Evolutionary conservation across 2,329 filamentous ascomycete genomes (phyloP), one percentile per base, ranked within the genome.

Genomic region (Pestalotiopsis sp.): DNA sequence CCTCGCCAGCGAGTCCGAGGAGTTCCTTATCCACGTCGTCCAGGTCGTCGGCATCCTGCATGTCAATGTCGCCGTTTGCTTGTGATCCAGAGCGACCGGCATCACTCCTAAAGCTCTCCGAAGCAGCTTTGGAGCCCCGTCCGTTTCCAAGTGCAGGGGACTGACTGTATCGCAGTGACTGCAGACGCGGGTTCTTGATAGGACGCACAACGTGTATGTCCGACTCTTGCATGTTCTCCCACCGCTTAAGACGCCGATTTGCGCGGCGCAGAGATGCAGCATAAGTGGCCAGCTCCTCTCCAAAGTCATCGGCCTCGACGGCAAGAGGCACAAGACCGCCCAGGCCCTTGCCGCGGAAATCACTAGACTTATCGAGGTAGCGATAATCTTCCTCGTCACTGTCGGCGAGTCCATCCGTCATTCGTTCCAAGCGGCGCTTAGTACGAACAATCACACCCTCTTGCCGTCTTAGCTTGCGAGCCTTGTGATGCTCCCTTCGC

Each of bases 201-300:
- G 85, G 79, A 3, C 79, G 75, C 67, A 89, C 79, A 20, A 87
- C 83, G 2, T 84, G 85, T 3, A 85, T 78, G 23, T 82, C 80
- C 12, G 78, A 74, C n/a, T 81, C 80, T 12, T 78, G 81, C 17
- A 20, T 25, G 2, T 89, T 85, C 39, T 89, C 86, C 93, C 93
- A 95, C 39, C 93, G 86, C 66, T 87, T 83, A n/a, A 95, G 82
- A 56, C 93, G 86, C 36, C 93, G 86, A 23, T 85, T 82, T 1
- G 86, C 85, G 17, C 91, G 86, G 66, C 90, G 84, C 20, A 95
- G 81, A 7, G 92, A 87, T 12, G 91, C 89, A 4, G 89, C 87
- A 69, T 93, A 91, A 1, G 88, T 85, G 67, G 86, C 86, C 5
- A 89, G 85, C 78, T 95, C 92, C 78, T 95, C 93, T 58, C 93